Evolutionary conservation across 306 rosid genomes (phyloP).

Genomic region (Benincasa hispida): DNA sequence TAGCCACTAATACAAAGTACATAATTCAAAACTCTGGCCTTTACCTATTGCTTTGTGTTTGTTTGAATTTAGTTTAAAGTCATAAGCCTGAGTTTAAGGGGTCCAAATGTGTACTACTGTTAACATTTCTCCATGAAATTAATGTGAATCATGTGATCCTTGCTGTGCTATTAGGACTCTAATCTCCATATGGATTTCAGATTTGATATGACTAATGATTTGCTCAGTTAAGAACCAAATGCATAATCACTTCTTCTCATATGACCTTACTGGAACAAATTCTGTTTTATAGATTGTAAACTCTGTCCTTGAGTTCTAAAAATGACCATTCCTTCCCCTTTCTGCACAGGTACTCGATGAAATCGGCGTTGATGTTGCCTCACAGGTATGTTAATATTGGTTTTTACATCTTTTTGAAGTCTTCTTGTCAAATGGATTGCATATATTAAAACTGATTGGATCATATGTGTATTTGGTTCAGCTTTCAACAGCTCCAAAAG

Average conservation of each 20-base stretch:
- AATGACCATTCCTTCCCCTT: not conserved
- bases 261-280: not conserved
- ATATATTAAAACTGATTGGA: constrained; percentile 23
- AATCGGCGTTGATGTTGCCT: constrained; percentile 88
- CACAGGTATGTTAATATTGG: constrained; percentile 53
- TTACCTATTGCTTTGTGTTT: not conserved
- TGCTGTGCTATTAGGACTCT: not conserved
- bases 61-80: not conserved
- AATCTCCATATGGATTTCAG: not conserved
- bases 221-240: not conserved
- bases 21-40: not conserved
- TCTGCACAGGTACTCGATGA: constrained; percentile 78
- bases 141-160: not conserved
- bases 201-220: not conserved
- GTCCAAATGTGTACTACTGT: not conserved
- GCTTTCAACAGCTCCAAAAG: constrained; percentile 96
- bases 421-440: not conserved
- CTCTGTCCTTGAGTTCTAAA: not conserved
- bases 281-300: not conserved
- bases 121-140: not conserved
- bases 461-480: constrained; percentile 22
- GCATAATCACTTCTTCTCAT: not conserved
- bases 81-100: not conserved
- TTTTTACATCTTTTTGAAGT: constrained; percentile 1
- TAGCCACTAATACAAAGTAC: not conserved